phyloP scores from a whole-genome alignment of 768 basidiomycete species.

The Scleroderma bovista region DNA sequence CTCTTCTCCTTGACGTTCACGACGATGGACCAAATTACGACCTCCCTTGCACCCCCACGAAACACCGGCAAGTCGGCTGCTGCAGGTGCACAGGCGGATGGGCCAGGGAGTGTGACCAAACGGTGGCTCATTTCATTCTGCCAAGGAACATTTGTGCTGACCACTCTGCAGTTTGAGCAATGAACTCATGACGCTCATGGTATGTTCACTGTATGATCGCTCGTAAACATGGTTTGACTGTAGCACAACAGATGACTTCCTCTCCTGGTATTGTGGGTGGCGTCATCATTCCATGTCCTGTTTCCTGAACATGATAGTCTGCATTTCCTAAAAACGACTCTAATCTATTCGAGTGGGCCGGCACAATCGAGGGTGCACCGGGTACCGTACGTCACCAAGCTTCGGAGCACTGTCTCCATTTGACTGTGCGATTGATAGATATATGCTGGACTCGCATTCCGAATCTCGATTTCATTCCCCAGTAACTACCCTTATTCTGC shows the following conservation, averaged over 20 bases:
- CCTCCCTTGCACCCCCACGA: constrained; percentile 57
- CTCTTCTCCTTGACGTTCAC: constrained; percentile 1
- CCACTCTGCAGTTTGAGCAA: constrained; percentile 54
- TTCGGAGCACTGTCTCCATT: not conserved
- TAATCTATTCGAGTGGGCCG: constrained; percentile 87
- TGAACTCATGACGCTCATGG: constrained; percentile 89
- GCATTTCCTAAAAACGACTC: constrained; percentile 86
- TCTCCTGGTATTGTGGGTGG: constrained; percentile 78
- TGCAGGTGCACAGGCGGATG: constrained; percentile 47
- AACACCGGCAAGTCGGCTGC: constrained; percentile 52
- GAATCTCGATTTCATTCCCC: constrained; percentile 81
- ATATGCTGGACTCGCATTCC: constrained; percentile 75
- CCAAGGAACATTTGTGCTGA: not conserved
- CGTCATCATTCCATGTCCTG: not conserved
- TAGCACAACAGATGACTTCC: constrained; percentile 63
- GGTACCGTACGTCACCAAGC: constrained; percentile 54
- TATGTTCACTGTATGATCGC: constrained; percentile 28
- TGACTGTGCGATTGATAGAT: constrained; percentile 39
- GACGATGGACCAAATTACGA: constrained; percentile 65
- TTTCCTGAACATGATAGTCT: constrained; percentile 42
- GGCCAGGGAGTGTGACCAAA: constrained; percentile 78
- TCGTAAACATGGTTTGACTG: constrained; percentile 4
- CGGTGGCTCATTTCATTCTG: constrained; percentile 40
- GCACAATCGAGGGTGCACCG: constrained; percentile 77
- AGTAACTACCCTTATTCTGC: constrained; percentile 85